Evolutionary conservation across 805 yeast species (phyloP), one percentile per base, ranked within the genome.

Genomic region (Yamadazyma sp.): DNA sequence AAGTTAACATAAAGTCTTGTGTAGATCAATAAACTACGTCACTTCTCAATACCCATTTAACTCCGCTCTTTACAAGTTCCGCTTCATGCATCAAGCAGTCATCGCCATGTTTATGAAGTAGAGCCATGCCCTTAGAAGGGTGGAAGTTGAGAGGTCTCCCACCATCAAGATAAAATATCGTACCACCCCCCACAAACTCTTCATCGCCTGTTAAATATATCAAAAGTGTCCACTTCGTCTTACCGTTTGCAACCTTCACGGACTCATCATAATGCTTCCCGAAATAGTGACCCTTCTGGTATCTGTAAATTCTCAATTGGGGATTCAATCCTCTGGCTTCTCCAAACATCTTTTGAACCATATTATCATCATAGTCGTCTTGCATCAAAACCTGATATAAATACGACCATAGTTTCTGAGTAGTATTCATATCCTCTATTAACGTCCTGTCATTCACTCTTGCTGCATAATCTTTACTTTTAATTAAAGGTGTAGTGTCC

Each of bases 81-180:
- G 76, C 84, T 44, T 79, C 84, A 47, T 80, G 86, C 32, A 67
- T 52, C 42, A 80, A 50, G 52, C 85, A 80, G 44, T 78, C 82
- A 42, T 75, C 78, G 0, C 86, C 84, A 52, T 80, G 86, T 46
- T 78, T 78, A 48, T 80, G 86, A 32, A 80, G 54, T 28, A 80
- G 59, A 0, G 80, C 82, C 72, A 72, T 62, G 0, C 84, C 86
- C 39, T 60, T 66, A 12, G 53, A 49, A 0, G 84, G 83, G 38
- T 68, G 72, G 3, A 77, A 62, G 11, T 59, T 59, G 18, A 63
- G 45, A 1, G 60, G 58, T 14, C 51, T 43, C 0, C 55, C 49
- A 12, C 53, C 52, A 3, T 62, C 63, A 17, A 16, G 14, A 43
- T 78, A 65, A 44, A 80, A 80, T 3, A 74, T 62, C 0, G 86